A percentile compares a stretch with the other conserved stretches of the same genome.
phyloP scores from a whole-genome alignment of 768 basidiomycete genomes.

The Trametes sanguinea region DNA sequence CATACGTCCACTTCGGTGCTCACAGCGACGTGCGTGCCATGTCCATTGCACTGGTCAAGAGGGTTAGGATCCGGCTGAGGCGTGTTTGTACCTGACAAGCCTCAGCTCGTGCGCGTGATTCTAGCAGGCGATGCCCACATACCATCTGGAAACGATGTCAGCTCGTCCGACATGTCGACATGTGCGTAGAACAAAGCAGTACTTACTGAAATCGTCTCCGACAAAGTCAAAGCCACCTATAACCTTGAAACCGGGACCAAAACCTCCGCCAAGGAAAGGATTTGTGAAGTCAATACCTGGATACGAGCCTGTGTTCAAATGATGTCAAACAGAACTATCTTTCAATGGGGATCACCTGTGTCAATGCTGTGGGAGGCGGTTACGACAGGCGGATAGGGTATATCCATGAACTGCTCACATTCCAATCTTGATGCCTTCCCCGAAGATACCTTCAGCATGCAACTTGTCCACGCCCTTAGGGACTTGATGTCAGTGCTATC shows the following conservation, averaged over 20 bases:
- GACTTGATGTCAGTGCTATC: background rate
- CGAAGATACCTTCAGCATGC: slow-evolving; percentile 61
- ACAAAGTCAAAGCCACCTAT: slow-evolving; percentile 61
- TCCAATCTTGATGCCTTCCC: slow-evolving; percentile 67
- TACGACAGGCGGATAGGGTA: background rate
- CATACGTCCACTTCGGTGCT: slow-evolving; percentile 19
- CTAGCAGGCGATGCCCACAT: no score
- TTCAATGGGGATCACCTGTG: slow-evolving; percentile 19
- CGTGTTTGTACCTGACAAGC: slow-evolving; percentile 46
- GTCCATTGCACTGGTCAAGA: slow-evolving; percentile 47
- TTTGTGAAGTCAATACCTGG: slow-evolving; percentile 60
- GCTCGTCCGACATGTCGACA: no score
- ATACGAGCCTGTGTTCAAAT: background rate
- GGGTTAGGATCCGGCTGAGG: slow-evolving; percentile 56
- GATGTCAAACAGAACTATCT: background rate
- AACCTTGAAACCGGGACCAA: slow-evolving; percentile 55
- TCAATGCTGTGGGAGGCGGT: slow-evolving; percentile 45
- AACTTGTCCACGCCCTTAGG: slow-evolving; percentile 61
- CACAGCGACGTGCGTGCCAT: slow-evolving; percentile 60
- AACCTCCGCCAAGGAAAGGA: slow-evolving; percentile 53
- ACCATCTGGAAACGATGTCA: no score
- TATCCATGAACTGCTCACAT: slow-evolving; percentile 43
- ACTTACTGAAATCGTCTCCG: slow-evolving; percentile 48
- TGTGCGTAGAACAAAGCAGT: background rate
- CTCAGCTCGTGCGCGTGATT: no score